Conservation (phyloP, 163 green algal genomes). For the Chlorella variabilis region DNA sequence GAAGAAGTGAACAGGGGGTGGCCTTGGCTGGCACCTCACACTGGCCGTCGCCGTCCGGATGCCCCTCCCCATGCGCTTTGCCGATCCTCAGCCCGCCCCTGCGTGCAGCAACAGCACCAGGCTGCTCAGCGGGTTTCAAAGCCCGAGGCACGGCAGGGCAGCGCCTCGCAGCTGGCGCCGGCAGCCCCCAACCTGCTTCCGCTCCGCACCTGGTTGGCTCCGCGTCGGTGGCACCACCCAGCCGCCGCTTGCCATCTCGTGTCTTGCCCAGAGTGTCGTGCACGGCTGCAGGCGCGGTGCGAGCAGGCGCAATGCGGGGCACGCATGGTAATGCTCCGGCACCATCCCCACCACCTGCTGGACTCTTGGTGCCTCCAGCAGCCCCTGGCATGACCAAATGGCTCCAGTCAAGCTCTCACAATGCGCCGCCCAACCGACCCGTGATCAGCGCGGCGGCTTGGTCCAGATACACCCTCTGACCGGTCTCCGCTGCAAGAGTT, state of each 20-base stretch:
- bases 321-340: no score
- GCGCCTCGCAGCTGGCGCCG: no score
- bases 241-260: conserved; percentile 6
- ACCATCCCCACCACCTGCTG: no score
- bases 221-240: conserved; percentile 46
- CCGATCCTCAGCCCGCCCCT: conserved; percentile 59
- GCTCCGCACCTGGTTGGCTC: conserved; percentile 32
- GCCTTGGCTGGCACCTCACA: not conserved
- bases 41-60: conserved; percentile 57
- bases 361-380: not conserved
- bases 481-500: conserved; percentile 40
- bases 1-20: no score
- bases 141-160: no score
- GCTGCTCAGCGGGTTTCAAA: no score
- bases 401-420: no score
- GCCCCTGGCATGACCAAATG: no score
- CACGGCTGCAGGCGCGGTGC: not conserved
- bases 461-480: conserved; percentile 19
- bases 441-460: conserved; percentile 44
- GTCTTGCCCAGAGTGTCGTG: conserved; percentile 51
- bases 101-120: not conserved
- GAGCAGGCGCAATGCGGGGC: no score
- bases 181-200: not conserved
- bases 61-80: conserved; percentile 47
- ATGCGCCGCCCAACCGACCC: not conserved